Evolutionary conservation across 257 asterid species (phyloP), one percentile per base, ranked within the genome.

Genomic region (Solanum rostratum): DNA sequence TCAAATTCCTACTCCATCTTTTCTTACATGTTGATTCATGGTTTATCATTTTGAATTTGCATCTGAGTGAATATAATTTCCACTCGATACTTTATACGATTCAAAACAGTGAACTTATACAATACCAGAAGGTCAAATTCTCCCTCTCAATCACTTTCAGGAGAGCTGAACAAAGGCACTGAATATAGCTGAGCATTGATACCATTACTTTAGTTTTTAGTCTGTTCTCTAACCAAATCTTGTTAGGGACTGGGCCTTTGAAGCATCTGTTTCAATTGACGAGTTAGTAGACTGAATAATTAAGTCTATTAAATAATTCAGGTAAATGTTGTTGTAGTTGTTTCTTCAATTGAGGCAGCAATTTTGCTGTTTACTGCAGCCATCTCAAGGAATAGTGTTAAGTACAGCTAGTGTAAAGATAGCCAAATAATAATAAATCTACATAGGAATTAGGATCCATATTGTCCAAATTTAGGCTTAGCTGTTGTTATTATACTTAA

Each of bases 1-100:
- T 30, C 50, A 33, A 87, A 70, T 45, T 83, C 15, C 37, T 76
- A 84, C 22, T 85, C 84, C 27, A 76, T 78, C 81, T 78, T 19
- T n/a, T 68, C 41, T n/a, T 43, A 71, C 80, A 71, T 11, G 19
- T 24, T 7, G 55, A 71, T 43, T 41, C 30, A n/a, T 41, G 12
- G 54, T 41, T 41, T 12, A 43, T 71, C 33, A 39, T 70, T 39
- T 41, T 39, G 24, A 43, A 11, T 41, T 70, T 70, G 54, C 79
- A 70, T 70, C 16, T 6, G 33, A 70, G 33, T 70, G 79, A 41
- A 39, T 41, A 39, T 70, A 20, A 20, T 41, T 70, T 70, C 79
- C 2, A 39, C 54, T 41, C 24, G 27, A 68, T 70, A 41, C 10
- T 33, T 33, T 33, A 39, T 70, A 41, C 6, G 54, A 70, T 19